Evolutionary conservation across 192 early-diverging fungal genomes (phyloP).

Genomic region (Rhizophagus clarus): DNA sequence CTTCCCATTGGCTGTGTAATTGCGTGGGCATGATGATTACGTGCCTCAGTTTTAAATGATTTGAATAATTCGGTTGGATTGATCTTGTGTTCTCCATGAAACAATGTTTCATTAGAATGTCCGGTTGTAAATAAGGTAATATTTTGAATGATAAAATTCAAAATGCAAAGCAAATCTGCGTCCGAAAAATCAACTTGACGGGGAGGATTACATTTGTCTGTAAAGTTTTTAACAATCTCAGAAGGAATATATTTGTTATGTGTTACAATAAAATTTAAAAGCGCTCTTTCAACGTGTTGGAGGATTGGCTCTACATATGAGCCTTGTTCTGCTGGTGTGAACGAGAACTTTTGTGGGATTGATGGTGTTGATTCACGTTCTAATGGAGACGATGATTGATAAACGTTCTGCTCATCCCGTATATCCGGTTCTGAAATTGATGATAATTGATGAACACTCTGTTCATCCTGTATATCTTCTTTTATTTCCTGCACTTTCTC

Average conservation of each 20-base stretch:
- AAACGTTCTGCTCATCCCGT: no score
- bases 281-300: slow-evolving; percentile 16
- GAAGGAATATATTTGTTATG: slow-evolving; percentile 25
- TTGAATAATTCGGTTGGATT: background rate
- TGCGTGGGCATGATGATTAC: background rate
- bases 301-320: slow-evolving; percentile 27
- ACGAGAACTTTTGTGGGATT: slow-evolving; percentile 25
- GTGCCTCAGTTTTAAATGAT: background rate
- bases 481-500: slow-evolving; percentile 19
- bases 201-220: slow-evolving; percentile 13
- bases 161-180: slow-evolving; percentile 9
- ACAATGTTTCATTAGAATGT: slow-evolving; percentile 15
- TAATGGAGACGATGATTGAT: no score
- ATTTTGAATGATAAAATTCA: slow-evolving; percentile 20
- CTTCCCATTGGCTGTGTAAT: background rate
- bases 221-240: slow-evolving; percentile 5
- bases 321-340: slow-evolving; percentile 22
- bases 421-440: no score
- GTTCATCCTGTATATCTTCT: background rate
- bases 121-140: slow-evolving; percentile 13
- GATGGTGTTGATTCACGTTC: background rate
- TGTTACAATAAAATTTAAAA: slow-evolving; percentile 21
- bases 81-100: background rate
- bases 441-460: slow-evolving; percentile 10
- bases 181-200: background rate